phyloP scores from a whole-genome alignment of 768 basidiomycete genomes.

The Neoboletus subvelutipes region DNA sequence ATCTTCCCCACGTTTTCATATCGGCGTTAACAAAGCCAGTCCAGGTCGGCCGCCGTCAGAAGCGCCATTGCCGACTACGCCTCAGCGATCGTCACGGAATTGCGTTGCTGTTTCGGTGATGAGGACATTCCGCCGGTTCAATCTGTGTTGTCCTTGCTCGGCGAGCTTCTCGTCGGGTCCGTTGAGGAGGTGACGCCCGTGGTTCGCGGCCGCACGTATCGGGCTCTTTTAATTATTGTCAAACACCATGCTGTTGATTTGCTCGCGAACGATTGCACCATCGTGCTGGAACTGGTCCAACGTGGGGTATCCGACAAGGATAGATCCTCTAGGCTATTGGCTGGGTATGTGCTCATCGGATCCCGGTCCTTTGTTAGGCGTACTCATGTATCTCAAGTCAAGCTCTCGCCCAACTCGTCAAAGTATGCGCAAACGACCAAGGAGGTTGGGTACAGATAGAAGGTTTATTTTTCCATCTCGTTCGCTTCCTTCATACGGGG shows the following conservation, averaged over 20 bases:
- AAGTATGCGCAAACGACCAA: slow-evolving; percentile 38
- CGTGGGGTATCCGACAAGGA: slow-evolving; percentile 53
- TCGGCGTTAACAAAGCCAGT: slow-evolving; percentile 6
- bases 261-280: slow-evolving; percentile 31
- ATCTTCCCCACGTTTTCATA: not conserved
- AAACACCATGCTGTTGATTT: slow-evolving; percentile 39
- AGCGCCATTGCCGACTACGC: slow-evolving; percentile 25
- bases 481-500: slow-evolving; percentile 45
- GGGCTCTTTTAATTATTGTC: slow-evolving; percentile 41
- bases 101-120: slow-evolving; percentile 7
- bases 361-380: not conserved
- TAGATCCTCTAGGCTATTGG: slow-evolving; percentile 59
- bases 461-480: slow-evolving; percentile 44
- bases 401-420: slow-evolving; percentile 48
- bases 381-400: slow-evolving; percentile 32
- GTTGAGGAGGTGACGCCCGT: slow-evolving; percentile 44
- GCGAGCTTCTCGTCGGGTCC: slow-evolving; percentile 44
- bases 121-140: slow-evolving; percentile 28
- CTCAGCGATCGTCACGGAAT: slow-evolving; percentile 13
- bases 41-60: slow-evolving; percentile 19
- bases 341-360: slow-evolving; percentile 52
- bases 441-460: slow-evolving; percentile 38
- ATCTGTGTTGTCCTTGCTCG: slow-evolving; percentile 35
- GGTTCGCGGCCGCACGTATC: slow-evolving; percentile 46
- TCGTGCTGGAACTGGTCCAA: slow-evolving; percentile 40